Base-by-base conservation (phyloP, 2,329 filamentous ascomycete genomes). In the Colletotrichum aenigma region DNA sequence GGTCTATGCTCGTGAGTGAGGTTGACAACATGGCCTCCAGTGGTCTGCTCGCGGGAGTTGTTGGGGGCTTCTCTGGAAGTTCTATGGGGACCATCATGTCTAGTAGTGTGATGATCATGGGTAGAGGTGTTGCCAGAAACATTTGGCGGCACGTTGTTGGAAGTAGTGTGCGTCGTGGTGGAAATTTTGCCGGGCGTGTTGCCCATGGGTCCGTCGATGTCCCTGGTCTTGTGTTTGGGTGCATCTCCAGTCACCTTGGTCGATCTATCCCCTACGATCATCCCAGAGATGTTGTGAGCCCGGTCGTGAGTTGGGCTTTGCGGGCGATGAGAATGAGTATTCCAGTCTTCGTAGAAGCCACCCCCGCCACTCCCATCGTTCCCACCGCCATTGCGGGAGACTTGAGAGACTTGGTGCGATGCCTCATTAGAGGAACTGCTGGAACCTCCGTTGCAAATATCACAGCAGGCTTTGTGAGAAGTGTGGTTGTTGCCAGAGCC, bases 341-440 rank as follows among this genome's bases (percentile, higher is more conserved):
- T 48, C 43, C 43, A 48, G n/a, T 48, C 43, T 10, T 48, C 43
- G 2, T 21, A 48, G n/a, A 48, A 48, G 43, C 43, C 10, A 6
- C 43, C 43, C 0, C 43, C n/a, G 1, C 43, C 43, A 7, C 18
- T n/a, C n/a, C n/a, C n/a, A n/a, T n/a, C n/a, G n/a, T n/a, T 1
- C 0, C 38, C 38, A 0, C 43, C 43, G 1, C 38, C 38, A 43
- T n/a, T 1, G 0, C 16, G 43, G n/a, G n/a, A 21, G 10, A 48
- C 43, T n/a, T 21, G 43, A 48, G 43, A 2, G 18, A 48, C 43
- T 2, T 48, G 43, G 43, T 48, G 13, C 4, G 43, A 48, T n/a
- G 43, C 6, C 43, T 48, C 43, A 13, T 48, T 21, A 2, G n/a
- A 21, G 43, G n/a, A 7, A 48, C 43, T 48, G 3, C 43, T 52